These are phyloP conservation scores for Chaetothyriales sp. DNA, from an alignment of 2,329 filamentous ascomycete species.

Conservation along the genomic window DNA sequence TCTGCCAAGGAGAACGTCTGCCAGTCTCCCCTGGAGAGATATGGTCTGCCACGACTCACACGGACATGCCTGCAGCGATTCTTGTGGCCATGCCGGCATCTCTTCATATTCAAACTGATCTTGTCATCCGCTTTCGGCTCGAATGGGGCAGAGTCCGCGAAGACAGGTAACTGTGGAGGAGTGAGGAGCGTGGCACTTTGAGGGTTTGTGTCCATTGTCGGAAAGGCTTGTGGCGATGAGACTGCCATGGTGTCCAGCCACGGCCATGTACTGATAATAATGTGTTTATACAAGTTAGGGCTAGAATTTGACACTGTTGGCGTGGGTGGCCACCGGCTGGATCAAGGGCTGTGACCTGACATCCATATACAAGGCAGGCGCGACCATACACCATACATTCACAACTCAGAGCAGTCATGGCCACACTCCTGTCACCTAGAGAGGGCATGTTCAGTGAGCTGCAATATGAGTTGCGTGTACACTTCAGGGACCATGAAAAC, in stretches of 20 bases:
- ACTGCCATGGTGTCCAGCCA: not conserved
- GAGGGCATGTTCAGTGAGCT: not conserved
- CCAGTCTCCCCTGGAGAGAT: not conserved
- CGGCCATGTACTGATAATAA: not conserved
- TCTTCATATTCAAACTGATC: conserved; percentile 15
- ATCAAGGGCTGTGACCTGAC: not conserved
- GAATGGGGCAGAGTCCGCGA: conserved; percentile 10
- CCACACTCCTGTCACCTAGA: no score
- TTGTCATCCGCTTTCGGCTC: conserved; percentile 7
- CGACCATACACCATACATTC: not conserved
- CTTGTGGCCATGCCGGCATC: not conserved
- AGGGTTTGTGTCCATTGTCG: not conserved
- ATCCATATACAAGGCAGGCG: not conserved
- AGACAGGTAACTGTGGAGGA: conserved; percentile 9
- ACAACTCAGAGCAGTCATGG: not conserved
- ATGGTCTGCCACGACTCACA: not conserved
- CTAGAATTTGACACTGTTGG: not conserved
- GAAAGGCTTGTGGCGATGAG: not conserved
- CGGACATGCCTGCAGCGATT: not conserved
- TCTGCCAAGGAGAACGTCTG: not conserved
- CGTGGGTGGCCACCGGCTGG: not conserved
- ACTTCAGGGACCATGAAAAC: not conserved
- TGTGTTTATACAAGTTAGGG: not conserved
- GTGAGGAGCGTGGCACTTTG: conserved; percentile 7
- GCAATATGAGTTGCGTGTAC: not conserved